Evolutionary conservation across 352 stramenopile species (phyloP), one percentile per base, ranked within the genome.

Genomic region (Aphanomyces euteiches): DNA sequence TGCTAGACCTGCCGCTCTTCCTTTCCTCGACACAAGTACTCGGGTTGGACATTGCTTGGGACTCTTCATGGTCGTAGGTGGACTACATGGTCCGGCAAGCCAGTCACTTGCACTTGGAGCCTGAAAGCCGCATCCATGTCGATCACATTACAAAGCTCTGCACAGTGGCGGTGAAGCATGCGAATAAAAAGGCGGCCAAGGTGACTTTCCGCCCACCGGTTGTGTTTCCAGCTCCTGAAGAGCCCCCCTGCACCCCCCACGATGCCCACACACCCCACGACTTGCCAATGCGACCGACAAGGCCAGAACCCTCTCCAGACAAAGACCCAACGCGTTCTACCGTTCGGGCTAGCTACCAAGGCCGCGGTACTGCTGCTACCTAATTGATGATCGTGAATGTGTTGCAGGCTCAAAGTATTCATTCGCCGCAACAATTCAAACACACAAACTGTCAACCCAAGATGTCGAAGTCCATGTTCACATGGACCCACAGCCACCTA

Each of bases 201-300:
- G 13, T 36, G 7, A 12, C 34, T 12, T 53, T 50, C 8, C 37
- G 38, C 5, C 41, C 59, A 17, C 17, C 59, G 4, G 59, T 67
- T 28, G 37, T 40, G 6, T 70, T 70, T 61, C 15, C 21, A 7
- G 19, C 7, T 15, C 64, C 64, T 3, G 47, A 47, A 5, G 54
- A 64, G 28, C 17, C 54, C 7, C 19, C 8, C 15, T n/a, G 2
- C 7, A 61, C 53, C 15, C 64, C 64, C 13, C n/a, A 61, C 15
- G 64, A 70, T 41, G 64, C 56, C 4, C 64, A 70, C 40, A 37
- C 40, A 17, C 64, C 64, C 7, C 19, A 70, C 13, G 64, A 70
- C 10, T 21, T 70, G 10, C 47, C 47, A 10, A 50, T 40, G 8
- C 45, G 64, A 3, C 64, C 47, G 8, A 15, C 19, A 37, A 37